Evolutionary conservation across 805 yeast genomes (phyloP).

Genomic region (Starmera pachycereana): DNA sequence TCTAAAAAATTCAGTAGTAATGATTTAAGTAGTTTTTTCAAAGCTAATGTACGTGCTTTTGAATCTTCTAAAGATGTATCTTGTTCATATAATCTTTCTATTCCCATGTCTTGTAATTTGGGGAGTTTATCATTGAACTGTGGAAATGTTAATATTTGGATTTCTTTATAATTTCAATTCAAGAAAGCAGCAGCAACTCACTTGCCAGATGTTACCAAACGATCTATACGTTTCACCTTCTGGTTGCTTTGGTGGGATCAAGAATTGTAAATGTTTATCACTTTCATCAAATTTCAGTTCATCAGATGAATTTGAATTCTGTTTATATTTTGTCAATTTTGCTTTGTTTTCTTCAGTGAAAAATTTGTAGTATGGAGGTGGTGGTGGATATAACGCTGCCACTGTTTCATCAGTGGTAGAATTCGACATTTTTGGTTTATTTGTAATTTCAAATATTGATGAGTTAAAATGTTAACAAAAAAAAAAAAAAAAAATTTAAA

Average conservation of each 20-base stretch:
- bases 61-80: constrained; percentile 25
- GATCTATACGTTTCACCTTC: constrained; percentile 61
- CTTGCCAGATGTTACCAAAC: constrained; percentile 86
- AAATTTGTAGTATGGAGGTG: constrained; percentile 72
- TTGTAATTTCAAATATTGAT: neutral
- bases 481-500: neutral
- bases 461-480: neutral
- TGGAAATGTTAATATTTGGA: neutral
- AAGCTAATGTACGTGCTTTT: constrained; percentile 48
- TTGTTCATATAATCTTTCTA: constrained; percentile 53
- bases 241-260: constrained; percentile 59
- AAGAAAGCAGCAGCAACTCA: constrained; percentile 7
- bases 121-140: constrained; percentile 59
- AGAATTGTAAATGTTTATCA: constrained; percentile 41
- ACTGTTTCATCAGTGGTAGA: neutral
- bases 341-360: constrained; percentile 63
- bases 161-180: neutral
- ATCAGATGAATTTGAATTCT: constrained; percentile 12
- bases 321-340: constrained; percentile 23
- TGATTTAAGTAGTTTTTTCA: constrained; percentile 73
- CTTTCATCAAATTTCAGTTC: constrained; percentile 25
- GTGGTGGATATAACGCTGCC: constrained; percentile 87
- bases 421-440: neutral
- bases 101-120: constrained; percentile 64
- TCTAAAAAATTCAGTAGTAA: constrained; percentile 73